These are phyloP conservation scores for Mollisiaceae sp. DNA, from an alignment of 2,329 filamentous ascomycete genomes.

Conservation along the genomic window DNA sequence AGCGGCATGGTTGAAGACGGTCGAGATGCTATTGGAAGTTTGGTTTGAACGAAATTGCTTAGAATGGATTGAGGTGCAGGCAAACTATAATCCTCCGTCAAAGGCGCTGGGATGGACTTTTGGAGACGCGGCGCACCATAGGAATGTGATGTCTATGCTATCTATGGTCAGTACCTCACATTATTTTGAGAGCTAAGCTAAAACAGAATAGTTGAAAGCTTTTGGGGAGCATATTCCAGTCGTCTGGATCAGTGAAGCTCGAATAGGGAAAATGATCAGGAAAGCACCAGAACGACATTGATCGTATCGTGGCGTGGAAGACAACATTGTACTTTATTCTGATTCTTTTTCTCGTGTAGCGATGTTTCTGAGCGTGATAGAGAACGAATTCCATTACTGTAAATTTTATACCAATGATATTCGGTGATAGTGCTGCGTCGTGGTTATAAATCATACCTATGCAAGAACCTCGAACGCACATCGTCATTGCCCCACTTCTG, in stretches of 20 bases:
- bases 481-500: constrained; percentile 13
- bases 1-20: constrained; percentile 18
- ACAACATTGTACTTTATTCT: neutral
- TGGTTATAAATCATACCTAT: neutral
- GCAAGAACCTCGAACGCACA: neutral
- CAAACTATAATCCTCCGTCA: constrained; percentile 15
- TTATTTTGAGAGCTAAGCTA: neutral
- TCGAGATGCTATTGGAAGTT: constrained; percentile 30
- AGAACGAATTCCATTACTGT: neutral
- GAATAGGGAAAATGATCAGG: neutral
- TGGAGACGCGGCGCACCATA: constrained; percentile 15
- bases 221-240: constrained; percentile 14
- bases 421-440: neutral
- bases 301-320: neutral
- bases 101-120: constrained; percentile 22
- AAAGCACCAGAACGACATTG: neutral
- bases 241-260: neutral
- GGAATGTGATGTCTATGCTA: constrained; percentile 17
- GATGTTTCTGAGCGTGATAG: neutral
- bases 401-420: neutral
- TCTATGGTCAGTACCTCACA: constrained; percentile 13
- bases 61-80: constrained; percentile 20
- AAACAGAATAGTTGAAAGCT: constrained; percentile 15
- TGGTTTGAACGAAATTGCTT: constrained; percentile 24
- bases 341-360: neutral